A percentile compares a stretch with the other conserved stretches of the same genome.
phyloP scores from a whole-genome alignment of 2,329 filamentous ascomycete species.

The Colletotrichum sp. region DNA sequence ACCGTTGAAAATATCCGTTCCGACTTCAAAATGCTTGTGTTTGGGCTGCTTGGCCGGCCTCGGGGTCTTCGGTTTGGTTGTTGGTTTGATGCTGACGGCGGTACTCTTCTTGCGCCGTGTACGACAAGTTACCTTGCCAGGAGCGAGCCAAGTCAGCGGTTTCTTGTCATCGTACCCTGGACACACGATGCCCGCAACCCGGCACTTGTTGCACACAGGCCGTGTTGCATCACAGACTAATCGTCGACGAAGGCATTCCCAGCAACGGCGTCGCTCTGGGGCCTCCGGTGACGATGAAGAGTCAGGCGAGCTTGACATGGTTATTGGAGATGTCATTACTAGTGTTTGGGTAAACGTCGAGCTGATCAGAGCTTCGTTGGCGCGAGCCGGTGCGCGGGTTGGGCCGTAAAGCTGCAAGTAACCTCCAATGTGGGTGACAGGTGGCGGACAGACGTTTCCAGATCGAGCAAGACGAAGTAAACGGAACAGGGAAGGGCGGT shows the following conservation, averaged over 20 bases:
- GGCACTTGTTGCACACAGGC: slow-evolving; percentile 42
- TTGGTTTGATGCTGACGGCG: background rate
- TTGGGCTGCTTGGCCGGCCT: background rate
- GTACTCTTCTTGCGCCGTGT: slow-evolving; percentile 17
- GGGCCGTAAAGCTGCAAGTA: background rate
- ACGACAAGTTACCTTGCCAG: slow-evolving; percentile 37
- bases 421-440: background rate
- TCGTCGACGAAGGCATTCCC: slow-evolving; percentile 45
- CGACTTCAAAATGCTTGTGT: background rate
- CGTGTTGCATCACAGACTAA: slow-evolving; percentile 42
- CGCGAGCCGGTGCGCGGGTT: background rate
- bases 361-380: background rate
- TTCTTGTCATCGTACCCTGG: slow-evolving; percentile 43
- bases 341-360: background rate
- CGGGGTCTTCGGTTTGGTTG: background rate
- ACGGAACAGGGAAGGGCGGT: background rate
- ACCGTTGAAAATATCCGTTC: background rate
- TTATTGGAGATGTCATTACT: background rate
- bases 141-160: slow-evolving; percentile 43
- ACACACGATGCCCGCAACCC: slow-evolving; percentile 34
- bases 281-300: background rate
- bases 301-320: background rate
- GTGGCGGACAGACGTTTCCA: background rate
- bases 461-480: slow-evolving; percentile 6
- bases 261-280: slow-evolving; percentile 35